These are phyloP conservation scores for Pythium insidiosum DNA, from an alignment of 352 stramenopile genomes.

Conservation along the genomic window DNA sequence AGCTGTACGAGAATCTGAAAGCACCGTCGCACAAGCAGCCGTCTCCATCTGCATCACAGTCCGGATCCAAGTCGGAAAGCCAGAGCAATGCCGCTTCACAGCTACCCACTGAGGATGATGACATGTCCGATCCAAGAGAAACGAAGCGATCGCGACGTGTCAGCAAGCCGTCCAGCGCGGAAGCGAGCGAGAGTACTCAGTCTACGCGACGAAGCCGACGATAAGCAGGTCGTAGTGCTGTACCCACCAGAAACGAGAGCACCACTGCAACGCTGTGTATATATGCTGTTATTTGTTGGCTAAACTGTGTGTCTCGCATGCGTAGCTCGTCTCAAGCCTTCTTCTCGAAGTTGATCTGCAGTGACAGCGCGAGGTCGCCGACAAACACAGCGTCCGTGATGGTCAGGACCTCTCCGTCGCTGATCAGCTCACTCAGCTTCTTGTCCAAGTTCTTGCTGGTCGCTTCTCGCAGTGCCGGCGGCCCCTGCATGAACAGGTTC, in stretches of 20 bases:
- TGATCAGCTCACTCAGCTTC: constrained; percentile 82
- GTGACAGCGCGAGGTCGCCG: constrained; percentile 59
- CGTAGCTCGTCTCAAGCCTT: too few relatives aligned
- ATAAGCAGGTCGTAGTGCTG: too few relatives aligned
- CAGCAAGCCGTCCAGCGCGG: too few relatives aligned
- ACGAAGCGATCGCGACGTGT: constrained; percentile 12
- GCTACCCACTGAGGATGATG: constrained; percentile 1
- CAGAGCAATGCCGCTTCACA: too few relatives aligned
- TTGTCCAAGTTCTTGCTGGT: constrained; percentile 91
- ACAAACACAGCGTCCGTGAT: constrained; percentile 94
- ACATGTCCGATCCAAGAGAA: constrained; percentile 5
- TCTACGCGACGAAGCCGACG: constrained; percentile 1
- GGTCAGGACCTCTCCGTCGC: constrained; percentile 84
- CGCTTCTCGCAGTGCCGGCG: constrained; percentile 76
- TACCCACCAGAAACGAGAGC: too few relatives aligned
- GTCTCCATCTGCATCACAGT: neutral
- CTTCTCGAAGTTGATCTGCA: constrained; percentile 48
- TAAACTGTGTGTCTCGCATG: too few relatives aligned
- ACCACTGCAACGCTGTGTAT: too few relatives aligned
- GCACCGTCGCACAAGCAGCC: too few relatives aligned
- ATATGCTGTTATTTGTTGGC: too few relatives aligned
- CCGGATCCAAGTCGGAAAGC: constrained; percentile 1
- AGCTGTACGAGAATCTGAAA: constrained; percentile 56
- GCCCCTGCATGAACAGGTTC: constrained; percentile 80
- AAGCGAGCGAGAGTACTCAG: neutral